Conservation (phyloP, 805 yeast genomes). For the Cyberlindnera saturnus region DNA sequence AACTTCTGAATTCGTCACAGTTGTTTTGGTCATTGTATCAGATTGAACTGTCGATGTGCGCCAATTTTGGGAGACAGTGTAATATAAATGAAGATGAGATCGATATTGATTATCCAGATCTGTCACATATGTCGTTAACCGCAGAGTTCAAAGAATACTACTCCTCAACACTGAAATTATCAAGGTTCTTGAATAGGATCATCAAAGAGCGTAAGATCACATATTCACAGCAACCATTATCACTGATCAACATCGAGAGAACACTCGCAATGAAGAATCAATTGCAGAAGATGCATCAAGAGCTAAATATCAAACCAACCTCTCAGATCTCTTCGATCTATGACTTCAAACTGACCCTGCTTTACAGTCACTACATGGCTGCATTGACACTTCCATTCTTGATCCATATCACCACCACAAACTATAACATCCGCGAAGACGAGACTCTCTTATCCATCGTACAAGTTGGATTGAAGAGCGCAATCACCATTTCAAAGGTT, state of each 20-base stretch:
- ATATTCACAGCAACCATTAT: constrained; percentile 32
- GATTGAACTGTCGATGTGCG: constrained; percentile 34
- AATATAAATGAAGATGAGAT: constrained; percentile 40
- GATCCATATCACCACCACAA: constrained; percentile 32
- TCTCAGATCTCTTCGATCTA: constrained; percentile 26
- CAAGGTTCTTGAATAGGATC: constrained; percentile 34
- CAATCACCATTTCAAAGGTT: constrained; percentile 33
- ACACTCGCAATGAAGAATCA: constrained; percentile 31
- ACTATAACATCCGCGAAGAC: constrained; percentile 30
- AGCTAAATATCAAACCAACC: constrained; percentile 26
- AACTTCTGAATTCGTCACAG: constrained; percentile 24
- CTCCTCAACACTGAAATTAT: constrained; percentile 28
- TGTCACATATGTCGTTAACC: constrained; percentile 15
- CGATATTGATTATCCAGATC: constrained; percentile 34
- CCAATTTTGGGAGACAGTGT: constrained; percentile 41
- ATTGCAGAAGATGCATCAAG: constrained; percentile 29
- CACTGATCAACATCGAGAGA: constrained; percentile 34
- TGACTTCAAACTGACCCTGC: constrained; percentile 36
- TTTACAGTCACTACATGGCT: constrained; percentile 36
- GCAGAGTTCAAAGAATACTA: constrained; percentile 26
- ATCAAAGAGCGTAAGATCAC: constrained; percentile 32
- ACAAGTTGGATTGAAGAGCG: constrained; percentile 35
- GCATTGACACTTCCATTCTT: constrained; percentile 39
- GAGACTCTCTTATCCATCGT: constrained; percentile 36
- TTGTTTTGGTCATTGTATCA: constrained; percentile 39